phyloP scores from a whole-genome alignment of 2,329 filamentous ascomycete species.

The Whalleya microplaca region DNA sequence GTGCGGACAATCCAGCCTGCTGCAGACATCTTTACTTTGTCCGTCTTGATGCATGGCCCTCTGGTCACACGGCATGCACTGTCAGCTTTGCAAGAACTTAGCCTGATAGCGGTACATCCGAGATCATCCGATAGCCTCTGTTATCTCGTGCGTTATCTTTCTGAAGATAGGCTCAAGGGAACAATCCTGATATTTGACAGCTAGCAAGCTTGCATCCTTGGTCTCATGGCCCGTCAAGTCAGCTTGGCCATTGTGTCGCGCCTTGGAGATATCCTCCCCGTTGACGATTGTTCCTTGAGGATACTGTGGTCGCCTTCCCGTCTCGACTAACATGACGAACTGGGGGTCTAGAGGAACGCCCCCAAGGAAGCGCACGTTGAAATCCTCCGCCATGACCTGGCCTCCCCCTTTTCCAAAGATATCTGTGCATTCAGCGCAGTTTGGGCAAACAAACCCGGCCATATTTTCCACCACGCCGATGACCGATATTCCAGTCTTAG shows the following conservation, averaged over 20 bases:
- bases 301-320: conserved; percentile 66
- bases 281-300: conserved; percentile 68
- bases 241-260: conserved; percentile 33
- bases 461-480: conserved; percentile 97
- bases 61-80: conserved; percentile 19
- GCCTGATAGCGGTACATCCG: conserved; percentile 30
- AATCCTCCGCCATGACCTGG: conserved; percentile 84
- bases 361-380: conserved; percentile 81
- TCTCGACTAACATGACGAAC: conserved; percentile 86
- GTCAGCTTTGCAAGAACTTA: conserved; percentile 25
- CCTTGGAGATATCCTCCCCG: conserved; percentile 55
- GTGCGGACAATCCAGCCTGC: neutral
- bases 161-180: conserved; percentile 72
- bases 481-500: conserved; percentile 77
- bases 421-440: conserved; percentile 85
- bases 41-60: conserved; percentile 21
- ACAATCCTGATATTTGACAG: conserved; percentile 74
- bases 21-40: conserved; percentile 12
- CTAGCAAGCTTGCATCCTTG: conserved; percentile 53
- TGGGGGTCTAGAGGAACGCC: conserved; percentile 90
- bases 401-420: conserved; percentile 93
- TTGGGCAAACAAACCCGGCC: conserved; percentile 84
- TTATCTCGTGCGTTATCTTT: conserved; percentile 61
- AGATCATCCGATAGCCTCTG: conserved; percentile 41
- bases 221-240: conserved; percentile 32